phyloP scores from a whole-genome alignment of 306 rosid species.

The Lathyrus aphaca region DNA sequence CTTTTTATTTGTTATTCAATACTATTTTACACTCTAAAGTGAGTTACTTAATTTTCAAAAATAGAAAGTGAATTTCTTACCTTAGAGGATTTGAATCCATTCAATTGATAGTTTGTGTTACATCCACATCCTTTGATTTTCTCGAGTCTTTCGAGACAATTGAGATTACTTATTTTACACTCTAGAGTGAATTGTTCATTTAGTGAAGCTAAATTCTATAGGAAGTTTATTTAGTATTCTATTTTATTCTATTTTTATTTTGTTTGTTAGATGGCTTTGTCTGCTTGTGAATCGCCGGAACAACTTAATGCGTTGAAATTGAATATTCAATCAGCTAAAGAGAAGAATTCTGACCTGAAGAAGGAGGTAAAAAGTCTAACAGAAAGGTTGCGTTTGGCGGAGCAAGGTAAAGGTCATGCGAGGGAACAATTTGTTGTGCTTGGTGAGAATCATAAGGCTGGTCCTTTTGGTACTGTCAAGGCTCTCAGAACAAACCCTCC shows the following conservation, averaged over 20 bases:
- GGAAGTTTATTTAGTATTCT: not conserved
- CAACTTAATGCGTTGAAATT: slow-evolving; percentile 51
- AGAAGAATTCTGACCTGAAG: slow-evolving; percentile 60
- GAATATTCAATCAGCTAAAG: slow-evolving; percentile 50
- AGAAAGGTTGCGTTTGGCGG: slow-evolving; percentile 62
- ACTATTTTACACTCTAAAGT: no score
- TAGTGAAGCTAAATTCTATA: not conserved
- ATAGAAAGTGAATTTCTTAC: no score
- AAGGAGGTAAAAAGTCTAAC: slow-evolving; percentile 56
- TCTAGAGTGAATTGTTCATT: not conserved
- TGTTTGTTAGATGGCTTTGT: slow-evolving; percentile 47
- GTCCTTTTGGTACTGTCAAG: slow-evolving; percentile 82
- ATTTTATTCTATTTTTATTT: not conserved
- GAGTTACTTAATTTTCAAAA: no score
- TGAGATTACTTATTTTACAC: not conserved
- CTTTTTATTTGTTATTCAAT: no score
- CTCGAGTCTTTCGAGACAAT: not conserved
- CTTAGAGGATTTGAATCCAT: not conserved
- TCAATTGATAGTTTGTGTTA: not conserved
- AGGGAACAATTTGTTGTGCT: slow-evolving; percentile 60
- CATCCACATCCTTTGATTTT: not conserved
- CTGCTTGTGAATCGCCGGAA: slow-evolving; percentile 60
- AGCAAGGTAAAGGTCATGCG: slow-evolving; percentile 72
- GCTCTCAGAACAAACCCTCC: slow-evolving; percentile 81
- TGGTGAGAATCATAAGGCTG: slow-evolving; percentile 79